phyloP scores from a whole-genome alignment of 148 eudicot genomes.

The Fagopyrum homotropicum region DNA sequence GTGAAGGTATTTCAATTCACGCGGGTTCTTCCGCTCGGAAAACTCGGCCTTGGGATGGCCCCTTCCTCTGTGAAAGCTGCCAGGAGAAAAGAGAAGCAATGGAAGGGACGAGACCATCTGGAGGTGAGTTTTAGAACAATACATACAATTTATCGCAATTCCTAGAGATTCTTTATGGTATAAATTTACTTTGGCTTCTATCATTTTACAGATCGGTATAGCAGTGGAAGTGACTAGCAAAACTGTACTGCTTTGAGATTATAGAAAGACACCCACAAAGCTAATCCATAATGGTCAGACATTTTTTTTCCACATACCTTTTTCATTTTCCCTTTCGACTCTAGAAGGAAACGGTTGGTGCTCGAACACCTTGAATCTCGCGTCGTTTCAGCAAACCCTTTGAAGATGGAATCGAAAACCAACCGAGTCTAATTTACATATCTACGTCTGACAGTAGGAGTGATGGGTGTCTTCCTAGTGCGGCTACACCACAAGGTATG shows the following conservation, averaged over 20 bases:
- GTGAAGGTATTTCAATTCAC: constrained; percentile 90
- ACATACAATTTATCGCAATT: background rate
- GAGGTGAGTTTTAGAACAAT: constrained; percentile 38
- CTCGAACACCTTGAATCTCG: constrained; percentile 3
- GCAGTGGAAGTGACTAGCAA: constrained; percentile 76
- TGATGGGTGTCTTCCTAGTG: background rate
- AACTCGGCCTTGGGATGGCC: constrained; percentile 96
- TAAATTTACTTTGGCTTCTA: constrained; percentile 11
- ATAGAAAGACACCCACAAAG: background rate
- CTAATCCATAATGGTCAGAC: constrained; percentile 1
- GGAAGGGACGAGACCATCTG: constrained; percentile 95
- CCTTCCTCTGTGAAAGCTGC: constrained; percentile 85
- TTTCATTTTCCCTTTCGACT: background rate
- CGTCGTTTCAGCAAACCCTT: background rate
- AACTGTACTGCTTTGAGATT: background rate
- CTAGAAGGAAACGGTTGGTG: constrained; percentile 4
- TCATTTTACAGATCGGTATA: constrained; percentile 59
- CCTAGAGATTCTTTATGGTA: background rate
- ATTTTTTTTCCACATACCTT: constrained; percentile 6
- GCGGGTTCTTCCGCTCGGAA: constrained; percentile 39
- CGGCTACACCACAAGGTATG: background rate
- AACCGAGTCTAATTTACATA: constrained; percentile 4
- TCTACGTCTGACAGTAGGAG: constrained; percentile 10
- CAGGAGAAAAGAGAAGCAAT: constrained; percentile 94
- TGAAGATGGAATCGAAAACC: constrained; percentile 5